These are phyloP conservation scores for Euphrasia arctica DNA, from an alignment of 305 asterid genomes.

Conservation along the genomic window DNA sequence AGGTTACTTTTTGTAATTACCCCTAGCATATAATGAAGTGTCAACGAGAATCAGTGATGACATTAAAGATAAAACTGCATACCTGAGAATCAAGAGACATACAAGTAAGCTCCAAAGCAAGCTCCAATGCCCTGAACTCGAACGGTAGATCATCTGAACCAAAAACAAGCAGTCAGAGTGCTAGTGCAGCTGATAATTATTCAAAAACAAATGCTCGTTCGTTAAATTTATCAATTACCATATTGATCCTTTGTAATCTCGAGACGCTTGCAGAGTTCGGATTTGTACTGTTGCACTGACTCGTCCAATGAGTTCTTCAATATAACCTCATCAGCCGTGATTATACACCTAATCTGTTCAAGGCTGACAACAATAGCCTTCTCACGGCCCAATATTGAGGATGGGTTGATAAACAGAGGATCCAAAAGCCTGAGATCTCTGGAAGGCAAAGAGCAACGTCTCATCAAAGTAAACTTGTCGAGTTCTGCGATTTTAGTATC, in stretches of 20 bases:
- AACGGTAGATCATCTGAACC: conserved; percentile 91
- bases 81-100: conserved; percentile 96
- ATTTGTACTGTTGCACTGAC: conserved; percentile 72
- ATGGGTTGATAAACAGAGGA: conserved; percentile 89
- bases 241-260: conserved; percentile 70
- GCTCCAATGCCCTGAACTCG: conserved; percentile 96
- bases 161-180: conserved; percentile 29
- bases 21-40: not conserved
- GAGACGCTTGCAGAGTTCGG: conserved; percentile 90
- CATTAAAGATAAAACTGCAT: conserved; percentile 30
- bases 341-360: conserved; percentile 94
- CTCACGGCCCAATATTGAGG: conserved; percentile 95
- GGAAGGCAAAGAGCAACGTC: conserved; percentile 91
- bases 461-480: conserved; percentile 86
- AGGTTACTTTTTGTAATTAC: not conserved
- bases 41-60: conserved; percentile 1
- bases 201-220: conserved; percentile 1
- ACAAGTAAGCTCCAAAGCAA: conserved; percentile 93
- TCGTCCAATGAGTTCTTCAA: conserved; percentile 87
- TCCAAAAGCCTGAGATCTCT: conserved; percentile 98
- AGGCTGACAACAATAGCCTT: conserved; percentile 95
- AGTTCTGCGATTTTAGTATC: conserved; percentile 70
- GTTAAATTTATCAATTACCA: conserved; percentile 45
- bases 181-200: conserved; percentile 16
- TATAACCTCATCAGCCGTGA: conserved; percentile 95